Conservation (phyloP, 371 early-diverging fungal genomes). For the Mucor racemosus region DNA sequence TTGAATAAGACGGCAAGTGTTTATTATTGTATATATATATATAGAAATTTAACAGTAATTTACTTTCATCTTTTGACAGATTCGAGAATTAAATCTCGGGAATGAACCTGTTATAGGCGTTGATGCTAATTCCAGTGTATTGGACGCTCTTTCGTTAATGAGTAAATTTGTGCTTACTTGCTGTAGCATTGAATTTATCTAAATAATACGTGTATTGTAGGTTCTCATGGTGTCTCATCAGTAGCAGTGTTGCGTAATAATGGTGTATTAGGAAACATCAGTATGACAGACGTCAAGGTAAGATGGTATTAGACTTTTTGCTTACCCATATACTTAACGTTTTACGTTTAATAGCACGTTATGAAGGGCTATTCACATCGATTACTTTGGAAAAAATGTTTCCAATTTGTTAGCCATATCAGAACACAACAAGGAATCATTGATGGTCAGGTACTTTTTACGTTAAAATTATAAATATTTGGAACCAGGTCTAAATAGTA, state of each 20-base stretch:
- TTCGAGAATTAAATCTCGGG: constrained; percentile 58
- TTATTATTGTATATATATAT: background rate
- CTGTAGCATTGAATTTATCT: background rate
- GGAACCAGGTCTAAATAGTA: background rate
- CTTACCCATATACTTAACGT: background rate
- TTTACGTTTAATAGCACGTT: constrained; percentile 16
- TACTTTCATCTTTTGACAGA: constrained; percentile 14
- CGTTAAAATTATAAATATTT: background rate
- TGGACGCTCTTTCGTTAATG: constrained; percentile 63
- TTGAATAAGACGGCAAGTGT: constrained; percentile 49
- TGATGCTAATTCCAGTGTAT: constrained; percentile 41
- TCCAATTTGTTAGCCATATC: constrained; percentile 59
- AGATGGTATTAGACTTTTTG: background rate
- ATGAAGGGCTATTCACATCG: constrained; percentile 26
- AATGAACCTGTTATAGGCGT: constrained; percentile 59
- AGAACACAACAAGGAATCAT: constrained; percentile 53
- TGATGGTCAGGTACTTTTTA: constrained; percentile 52
- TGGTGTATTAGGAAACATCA: constrained; percentile 68
- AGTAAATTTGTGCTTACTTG: constrained; percentile 34
- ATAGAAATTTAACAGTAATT: too few relatives aligned
- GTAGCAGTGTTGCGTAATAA: constrained; percentile 62
- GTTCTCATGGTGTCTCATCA: constrained; percentile 62
- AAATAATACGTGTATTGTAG: constrained; percentile 27
- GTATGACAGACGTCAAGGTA: constrained; percentile 71
- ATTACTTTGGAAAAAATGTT: constrained; percentile 41